Evolutionary conservation across 805 yeast genomes (phyloP), one percentile per base, ranked within the genome.

Genomic region (Metschnikowia anglica): DNA sequence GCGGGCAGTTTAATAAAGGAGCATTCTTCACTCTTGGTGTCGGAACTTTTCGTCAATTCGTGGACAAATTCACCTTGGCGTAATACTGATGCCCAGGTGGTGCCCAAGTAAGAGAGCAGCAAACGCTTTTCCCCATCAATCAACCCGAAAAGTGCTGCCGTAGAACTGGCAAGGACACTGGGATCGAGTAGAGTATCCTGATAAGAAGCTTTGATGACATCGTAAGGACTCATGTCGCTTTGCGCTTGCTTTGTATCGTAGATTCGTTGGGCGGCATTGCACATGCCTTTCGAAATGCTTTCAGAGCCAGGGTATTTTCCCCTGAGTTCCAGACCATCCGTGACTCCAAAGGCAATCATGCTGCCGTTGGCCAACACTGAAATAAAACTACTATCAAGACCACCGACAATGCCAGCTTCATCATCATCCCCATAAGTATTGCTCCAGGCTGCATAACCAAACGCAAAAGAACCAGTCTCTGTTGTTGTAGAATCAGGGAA

Each of bases 41-140:
- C 27, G 26, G 26, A 23, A 23, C 26, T 23, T 23, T 23, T 23
- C 26, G 11, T 23, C 26, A 23, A 8, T 23, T 23, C n/a, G n/a
- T n/a, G n/a, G n/a, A 37, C 16, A 12, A 37, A 16, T n/a, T 21
- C 13, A 5, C 40, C 40, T 3, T 37, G 16, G 2, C 40, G 34
- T 10, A 29, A 20, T 10, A 37, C 2, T 3, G 34, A 10, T 21
- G 23, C 17, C 40, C 40, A 37, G 9, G 40, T 25, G 16, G 32
- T 18, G 8, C 34, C 26, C 11, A 21, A 16, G 16, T 20, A 27
- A 4, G 34, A 15, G 13, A 29, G 24, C 12, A 26, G 19, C 29
- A 37, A 29, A 2, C 3, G 2, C 4, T 16, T 37, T 10, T 10
- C 34, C 5, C 7, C 24, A 5, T 19, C 12, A 15, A 37, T 13